These are phyloP conservation scores for Cryptosporidium canis DNA, from an alignment of 169 alveolate genomes.

Conservation along the genomic window DNA sequence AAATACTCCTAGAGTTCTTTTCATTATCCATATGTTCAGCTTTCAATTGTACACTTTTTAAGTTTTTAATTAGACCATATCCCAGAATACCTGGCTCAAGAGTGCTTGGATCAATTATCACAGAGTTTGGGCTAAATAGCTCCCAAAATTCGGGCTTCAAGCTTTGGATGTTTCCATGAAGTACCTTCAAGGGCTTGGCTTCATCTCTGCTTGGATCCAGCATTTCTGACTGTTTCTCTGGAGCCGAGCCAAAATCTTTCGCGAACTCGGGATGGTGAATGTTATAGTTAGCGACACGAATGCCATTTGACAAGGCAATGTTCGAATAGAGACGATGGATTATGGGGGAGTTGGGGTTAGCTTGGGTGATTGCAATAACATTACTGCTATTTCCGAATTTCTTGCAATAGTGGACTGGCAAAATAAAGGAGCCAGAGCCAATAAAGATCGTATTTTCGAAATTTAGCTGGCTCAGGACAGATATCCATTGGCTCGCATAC, in stretches of 20 bases:
- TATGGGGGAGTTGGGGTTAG: constrained; percentile 13
- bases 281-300: not conserved
- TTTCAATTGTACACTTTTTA: not conserved
- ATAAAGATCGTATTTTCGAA: constrained; percentile 2
- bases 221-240: not conserved
- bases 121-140: constrained; percentile 5
- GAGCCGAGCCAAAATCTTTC: constrained; percentile 4
- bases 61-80: constrained; percentile 33
- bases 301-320: constrained; percentile 4
- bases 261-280: not conserved
- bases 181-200: not conserved
- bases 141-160: constrained; percentile 13
- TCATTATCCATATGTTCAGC: not conserved
- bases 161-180: constrained; percentile 59
- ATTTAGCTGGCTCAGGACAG: not conserved
- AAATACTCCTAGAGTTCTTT: not conserved
- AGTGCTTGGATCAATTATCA: constrained; percentile 52
- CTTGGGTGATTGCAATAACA: constrained; percentile 17
- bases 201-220: not conserved
- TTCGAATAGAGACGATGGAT: constrained; percentile 15
- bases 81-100: constrained; percentile 66
- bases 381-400: not conserved
- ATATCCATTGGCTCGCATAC: constrained; percentile 19
- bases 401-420: constrained; percentile 26
- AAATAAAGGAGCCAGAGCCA: constrained; percentile 51